phyloP scores from a whole-genome alignment of 768 basidiomycete genomes.

The Rhodotorula paludigena region DNA sequence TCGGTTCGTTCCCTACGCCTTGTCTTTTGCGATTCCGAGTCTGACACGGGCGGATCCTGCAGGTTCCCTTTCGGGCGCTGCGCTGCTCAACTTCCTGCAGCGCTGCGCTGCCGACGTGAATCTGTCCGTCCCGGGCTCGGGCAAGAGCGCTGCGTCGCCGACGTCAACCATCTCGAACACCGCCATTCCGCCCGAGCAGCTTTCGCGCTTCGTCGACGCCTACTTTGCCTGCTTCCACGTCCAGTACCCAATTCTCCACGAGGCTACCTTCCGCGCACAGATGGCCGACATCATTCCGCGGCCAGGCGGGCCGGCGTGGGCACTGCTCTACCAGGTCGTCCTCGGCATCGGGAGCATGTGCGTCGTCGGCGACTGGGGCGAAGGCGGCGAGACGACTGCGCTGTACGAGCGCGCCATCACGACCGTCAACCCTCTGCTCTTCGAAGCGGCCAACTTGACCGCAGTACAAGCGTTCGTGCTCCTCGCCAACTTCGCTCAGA shows the following conservation, averaged over 20 bases:
- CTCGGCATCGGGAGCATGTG: constrained; percentile 11
- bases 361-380: neutral
- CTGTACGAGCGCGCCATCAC: neutral
- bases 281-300: constrained; percentile 11
- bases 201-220: neutral
- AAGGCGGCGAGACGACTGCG: neutral
- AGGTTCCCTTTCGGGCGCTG: constrained; percentile 6
- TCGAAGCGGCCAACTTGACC: neutral
- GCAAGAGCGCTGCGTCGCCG: neutral
- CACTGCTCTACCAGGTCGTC: neutral
- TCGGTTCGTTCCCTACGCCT: neutral
- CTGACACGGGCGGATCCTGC: neutral
- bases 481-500: constrained; percentile 4
- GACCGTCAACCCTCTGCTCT: neutral
- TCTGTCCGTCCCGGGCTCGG: neutral
- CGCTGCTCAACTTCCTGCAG: constrained; percentile 1
- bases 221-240: neutral
- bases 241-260: neutral
- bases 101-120: constrained; percentile 5
- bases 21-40: neutral
- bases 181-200: neutral
- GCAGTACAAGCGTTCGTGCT: constrained; percentile 3
- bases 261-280: neutral
- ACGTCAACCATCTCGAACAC: neutral
- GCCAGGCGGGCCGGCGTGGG: neutral